Conservation (phyloP, 169 alveolate genomes). For the Cyclospora cayetanensis region DNA sequence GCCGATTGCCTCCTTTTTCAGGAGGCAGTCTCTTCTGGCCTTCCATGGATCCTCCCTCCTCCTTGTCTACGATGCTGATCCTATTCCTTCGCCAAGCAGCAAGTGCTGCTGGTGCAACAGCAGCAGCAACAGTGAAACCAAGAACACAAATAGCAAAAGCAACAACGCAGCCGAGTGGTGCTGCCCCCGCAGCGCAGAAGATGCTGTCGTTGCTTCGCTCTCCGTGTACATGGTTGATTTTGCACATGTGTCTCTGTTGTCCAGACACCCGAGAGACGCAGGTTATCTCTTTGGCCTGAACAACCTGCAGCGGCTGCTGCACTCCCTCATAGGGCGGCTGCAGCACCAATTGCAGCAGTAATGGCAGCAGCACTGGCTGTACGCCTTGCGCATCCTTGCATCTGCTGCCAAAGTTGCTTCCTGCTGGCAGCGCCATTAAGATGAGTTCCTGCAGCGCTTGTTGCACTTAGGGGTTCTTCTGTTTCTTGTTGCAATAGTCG, state of each 20-base stretch:
- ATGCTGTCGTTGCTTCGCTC: not conserved
- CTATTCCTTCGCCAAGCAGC: not conserved
- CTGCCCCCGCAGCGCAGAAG: not conserved
- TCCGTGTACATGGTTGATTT: conserved; percentile 46
- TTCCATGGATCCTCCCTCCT: conserved; percentile 49
- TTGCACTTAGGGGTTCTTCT: not conserved
- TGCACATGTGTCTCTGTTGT: conserved; percentile 14
- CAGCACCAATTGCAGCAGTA: not conserved
- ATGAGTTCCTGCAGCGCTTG: not conserved
- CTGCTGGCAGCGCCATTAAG: too few relatives aligned
- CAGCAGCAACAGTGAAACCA: not conserved
- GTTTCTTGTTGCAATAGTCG: not conserved
- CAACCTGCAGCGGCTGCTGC: conserved; percentile 21
- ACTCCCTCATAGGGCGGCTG: not conserved
- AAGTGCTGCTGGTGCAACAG: not conserved
- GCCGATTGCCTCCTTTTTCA: not conserved
- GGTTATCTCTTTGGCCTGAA: conserved; percentile 40
- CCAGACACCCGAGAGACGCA: not conserved
- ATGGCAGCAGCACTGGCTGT: not conserved
- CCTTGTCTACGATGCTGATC: conserved; percentile 29
- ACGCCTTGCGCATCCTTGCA: too few relatives aligned
- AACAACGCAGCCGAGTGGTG: not conserved
- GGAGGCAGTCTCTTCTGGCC: not conserved
- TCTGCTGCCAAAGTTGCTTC: too few relatives aligned
- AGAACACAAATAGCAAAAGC: not conserved